phyloP scores from a whole-genome alignment of 805 yeast genomes.

The Pichia pseudocactophila region DNA sequence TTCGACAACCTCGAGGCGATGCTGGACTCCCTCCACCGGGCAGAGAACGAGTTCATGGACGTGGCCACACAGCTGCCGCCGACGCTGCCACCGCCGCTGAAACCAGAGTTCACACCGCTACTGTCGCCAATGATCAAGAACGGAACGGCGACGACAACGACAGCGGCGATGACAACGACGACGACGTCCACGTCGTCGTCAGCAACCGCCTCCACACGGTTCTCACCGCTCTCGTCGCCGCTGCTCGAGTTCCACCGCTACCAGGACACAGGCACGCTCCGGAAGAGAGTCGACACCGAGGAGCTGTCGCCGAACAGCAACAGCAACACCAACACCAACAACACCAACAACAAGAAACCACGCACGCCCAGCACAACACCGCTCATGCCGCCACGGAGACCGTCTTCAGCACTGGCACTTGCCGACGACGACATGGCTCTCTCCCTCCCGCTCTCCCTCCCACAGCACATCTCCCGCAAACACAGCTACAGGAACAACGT shows the following conservation, averaged over 20 bases:
- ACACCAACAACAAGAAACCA: background rate
- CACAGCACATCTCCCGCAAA: background rate
- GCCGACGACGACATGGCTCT: too few relatives aligned
- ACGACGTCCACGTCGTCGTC: too few relatives aligned
- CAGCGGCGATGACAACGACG: background rate
- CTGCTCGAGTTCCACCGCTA: conserved; percentile 45
- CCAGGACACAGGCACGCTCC: conserved; percentile 14
- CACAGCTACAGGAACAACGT: conserved; percentile 22
- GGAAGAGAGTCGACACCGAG: conserved; percentile 20
- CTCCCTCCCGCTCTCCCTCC: too few relatives aligned
- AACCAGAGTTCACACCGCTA: conserved; percentile 50
- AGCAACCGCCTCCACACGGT: too few relatives aligned
- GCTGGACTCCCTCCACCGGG: too few relatives aligned
- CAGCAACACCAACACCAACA: too few relatives aligned
- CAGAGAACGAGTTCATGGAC: background rate
- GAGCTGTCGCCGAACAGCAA: too few relatives aligned
- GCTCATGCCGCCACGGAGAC: conserved; percentile 5
- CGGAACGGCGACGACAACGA: conserved; percentile 37
- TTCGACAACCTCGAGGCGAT: background rate
- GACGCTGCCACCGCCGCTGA: background rate
- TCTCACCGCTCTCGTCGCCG: conserved; percentile 56
- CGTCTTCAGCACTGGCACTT: conserved; percentile 7
- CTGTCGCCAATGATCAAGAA: conserved; percentile 68
- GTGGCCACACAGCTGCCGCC: background rate
- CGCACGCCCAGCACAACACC: conserved; percentile 13